Evolutionary conservation across 352 stramenopile species (phyloP), one percentile per base, ranked within the genome.

Genomic region (Globisporangium acanthophoron): DNA sequence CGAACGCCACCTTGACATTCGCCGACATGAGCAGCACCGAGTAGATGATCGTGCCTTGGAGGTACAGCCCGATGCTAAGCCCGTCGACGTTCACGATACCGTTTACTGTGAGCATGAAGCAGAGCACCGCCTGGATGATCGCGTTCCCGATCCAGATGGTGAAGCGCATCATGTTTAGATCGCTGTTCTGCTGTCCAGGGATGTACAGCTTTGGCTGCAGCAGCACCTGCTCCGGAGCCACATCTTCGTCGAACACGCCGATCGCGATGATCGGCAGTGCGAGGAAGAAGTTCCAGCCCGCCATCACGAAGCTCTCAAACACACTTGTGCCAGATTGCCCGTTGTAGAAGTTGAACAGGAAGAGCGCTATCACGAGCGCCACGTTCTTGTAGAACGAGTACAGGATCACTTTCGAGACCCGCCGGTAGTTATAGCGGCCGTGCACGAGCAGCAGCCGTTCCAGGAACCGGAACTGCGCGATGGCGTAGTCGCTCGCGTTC

Each of bases 371-470:
- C 43, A 90, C 80, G 44, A 90, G 76, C 47, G 73, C 69, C 18
- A 84, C 67, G 44, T 90, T 90, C 71, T 92, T 92, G 70, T 90
- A 92, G 52, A 92, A 88, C 44, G 76, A 88, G 53, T 85, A 90
- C 16, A 98, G 76, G 61, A 99, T 94, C 50, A 98, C 77, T 51
- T 94, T 97, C 53, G 80, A 92, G 53, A 98, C 88, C 27, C 97
- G 90, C n/a, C 90, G 82, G 67, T 99, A 99, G 71, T 98, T 98
- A 78, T 88, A 99, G 46, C 96, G 85, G 6, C 97, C 97, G 66
- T 99, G 97, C 53, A 98, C 92, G 3, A 99, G 76, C 41, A 99
- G 71, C 13, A 99, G 74, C n/a, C 86, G 64, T 62, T 97, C 76
- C 1, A 99, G 73, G 62, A 96, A 98, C 15, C 94, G 78, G 65